Evolutionary conservation across 441 rosid genomes (phyloP).

Genomic region (Daphne laureola): DNA sequence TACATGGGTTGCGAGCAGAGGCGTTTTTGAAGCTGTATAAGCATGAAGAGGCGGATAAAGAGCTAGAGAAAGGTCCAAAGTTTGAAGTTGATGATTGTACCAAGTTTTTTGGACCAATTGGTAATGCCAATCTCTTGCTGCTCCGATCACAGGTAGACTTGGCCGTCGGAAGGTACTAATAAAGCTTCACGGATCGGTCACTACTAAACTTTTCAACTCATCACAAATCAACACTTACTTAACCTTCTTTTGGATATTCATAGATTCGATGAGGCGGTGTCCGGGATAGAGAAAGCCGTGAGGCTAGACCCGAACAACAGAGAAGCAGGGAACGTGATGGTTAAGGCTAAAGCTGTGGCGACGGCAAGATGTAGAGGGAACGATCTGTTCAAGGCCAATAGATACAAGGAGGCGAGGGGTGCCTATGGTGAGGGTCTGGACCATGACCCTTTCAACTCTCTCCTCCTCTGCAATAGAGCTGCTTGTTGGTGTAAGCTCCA

Average conservation of each 20-base stretch:
- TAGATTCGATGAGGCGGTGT: conserved; percentile 78
- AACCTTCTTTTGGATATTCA: neutral
- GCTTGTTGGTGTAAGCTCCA: conserved; percentile 58
- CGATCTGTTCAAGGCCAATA: conserved; percentile 47
- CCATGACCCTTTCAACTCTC: conserved; percentile 63
- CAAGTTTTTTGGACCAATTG: conserved; percentile 65
- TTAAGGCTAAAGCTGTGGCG: conserved; percentile 43
- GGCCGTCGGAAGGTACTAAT: conserved; percentile 64
- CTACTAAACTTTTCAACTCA: too few relatives aligned
- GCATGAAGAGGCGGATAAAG: conserved; percentile 75
- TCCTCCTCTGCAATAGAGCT: conserved; percentile 82
- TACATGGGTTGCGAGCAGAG: conserved; percentile 84
- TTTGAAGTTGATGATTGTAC: conserved; percentile 56
- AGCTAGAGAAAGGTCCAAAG: conserved; percentile 45
- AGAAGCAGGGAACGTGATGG: conserved; percentile 44
- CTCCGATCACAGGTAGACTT: conserved; percentile 81
- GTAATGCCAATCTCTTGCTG: conserved; percentile 56
- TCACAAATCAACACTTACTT: too few relatives aligned
- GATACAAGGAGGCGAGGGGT: conserved; percentile 43
- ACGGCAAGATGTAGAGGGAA: conserved; percentile 67
- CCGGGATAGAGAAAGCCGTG: conserved; percentile 53
- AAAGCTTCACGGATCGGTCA: too few relatives aligned
- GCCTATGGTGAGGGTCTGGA: conserved; percentile 79
- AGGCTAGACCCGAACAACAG: conserved; percentile 59
- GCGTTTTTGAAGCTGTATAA: conserved; percentile 61